phyloP scores from a whole-genome alignment of 257 asterid genomes.

The Coffea eugenioides region DNA sequence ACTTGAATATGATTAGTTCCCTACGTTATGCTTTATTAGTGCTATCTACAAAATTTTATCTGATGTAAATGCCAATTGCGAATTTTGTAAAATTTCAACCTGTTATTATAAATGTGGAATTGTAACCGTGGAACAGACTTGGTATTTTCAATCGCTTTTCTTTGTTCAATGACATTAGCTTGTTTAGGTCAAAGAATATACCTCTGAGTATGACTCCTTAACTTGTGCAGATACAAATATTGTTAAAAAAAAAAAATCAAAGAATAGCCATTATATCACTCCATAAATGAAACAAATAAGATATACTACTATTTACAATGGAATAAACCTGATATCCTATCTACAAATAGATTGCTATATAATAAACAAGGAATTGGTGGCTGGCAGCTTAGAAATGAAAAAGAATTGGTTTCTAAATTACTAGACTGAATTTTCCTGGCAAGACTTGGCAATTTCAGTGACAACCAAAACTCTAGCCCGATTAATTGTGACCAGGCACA shows the following conservation, averaged over 20 bases:
- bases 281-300: background rate
- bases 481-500: slow-evolving; percentile 71
- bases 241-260: background rate
- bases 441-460: slow-evolving; percentile 46
- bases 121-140: no score
- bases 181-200: no score
- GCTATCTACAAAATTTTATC: no score
- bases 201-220: no score
- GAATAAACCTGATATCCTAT: background rate
- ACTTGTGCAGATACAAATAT: no score
- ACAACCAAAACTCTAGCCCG: slow-evolving; percentile 64
- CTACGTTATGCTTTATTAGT: no score
- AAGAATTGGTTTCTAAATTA: background rate
- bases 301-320: background rate
- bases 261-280: background rate
- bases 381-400: background rate
- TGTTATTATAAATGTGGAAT: no score
- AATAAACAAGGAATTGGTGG: background rate
- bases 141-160: no score
- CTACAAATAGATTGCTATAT: background rate
- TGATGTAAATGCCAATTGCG: no score
- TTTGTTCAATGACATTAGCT: no score
- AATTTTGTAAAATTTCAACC: no score
- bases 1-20: no score
- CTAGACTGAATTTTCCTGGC: background rate